Evolutionary conservation across 2,329 filamentous ascomycete species (phyloP).

Genomic region (Phaeosphaeriaceae sp.): DNA sequence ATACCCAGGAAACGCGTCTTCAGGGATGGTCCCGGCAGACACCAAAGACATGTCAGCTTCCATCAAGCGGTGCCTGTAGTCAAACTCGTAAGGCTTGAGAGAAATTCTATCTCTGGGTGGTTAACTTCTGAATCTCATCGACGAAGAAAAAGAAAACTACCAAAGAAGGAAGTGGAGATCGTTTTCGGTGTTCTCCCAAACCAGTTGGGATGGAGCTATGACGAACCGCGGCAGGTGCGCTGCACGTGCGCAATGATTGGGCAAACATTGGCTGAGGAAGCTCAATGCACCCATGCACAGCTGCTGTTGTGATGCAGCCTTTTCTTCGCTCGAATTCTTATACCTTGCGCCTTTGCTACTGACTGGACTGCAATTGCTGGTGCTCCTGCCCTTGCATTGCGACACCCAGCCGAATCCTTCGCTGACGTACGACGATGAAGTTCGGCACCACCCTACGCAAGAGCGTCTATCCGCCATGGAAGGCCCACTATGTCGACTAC

Average conservation of each 20-base stretch:
- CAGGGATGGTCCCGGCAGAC: background rate
- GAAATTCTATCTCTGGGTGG: background rate
- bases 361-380: slow-evolving; percentile 13
- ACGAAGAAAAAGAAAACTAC: background rate
- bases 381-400: slow-evolving; percentile 9
- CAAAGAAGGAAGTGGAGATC: background rate
- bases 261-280: slow-evolving; percentile 13
- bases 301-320: slow-evolving; percentile 15
- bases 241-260: slow-evolving; percentile 27
- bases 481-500: slow-evolving; percentile 95
- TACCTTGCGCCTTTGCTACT: slow-evolving; percentile 2
- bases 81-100: background rate
- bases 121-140: background rate
- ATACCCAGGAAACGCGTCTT: background rate
- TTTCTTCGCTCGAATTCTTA: slow-evolving; percentile 1
- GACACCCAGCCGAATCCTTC: background rate
- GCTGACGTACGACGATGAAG: slow-evolving; percentile 68
- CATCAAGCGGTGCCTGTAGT: background rate
- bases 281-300: slow-evolving; percentile 6
- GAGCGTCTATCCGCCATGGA: slow-evolving; percentile 86
- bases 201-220: slow-evolving; percentile 5
- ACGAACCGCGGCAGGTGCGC: slow-evolving; percentile 9
- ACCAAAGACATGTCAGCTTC: background rate
- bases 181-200: background rate
- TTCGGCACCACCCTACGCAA: slow-evolving; percentile 88